Evolutionary conservation across 345 rosid genomes (phyloP).

Genomic region (Eucalyptus coolabah): DNA sequence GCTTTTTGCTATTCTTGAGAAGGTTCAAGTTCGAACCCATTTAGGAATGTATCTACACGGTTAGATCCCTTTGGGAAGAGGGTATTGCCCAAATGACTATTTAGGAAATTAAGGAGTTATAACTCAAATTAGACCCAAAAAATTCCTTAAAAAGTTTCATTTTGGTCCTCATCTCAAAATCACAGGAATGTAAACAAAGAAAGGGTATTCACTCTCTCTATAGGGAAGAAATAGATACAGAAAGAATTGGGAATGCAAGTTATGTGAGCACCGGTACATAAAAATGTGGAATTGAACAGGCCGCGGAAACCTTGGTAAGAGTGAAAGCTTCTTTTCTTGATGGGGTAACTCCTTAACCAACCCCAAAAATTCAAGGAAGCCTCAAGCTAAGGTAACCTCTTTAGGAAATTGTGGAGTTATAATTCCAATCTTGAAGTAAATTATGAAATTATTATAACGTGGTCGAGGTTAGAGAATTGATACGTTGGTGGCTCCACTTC

Average conservation of each 20-base stretch:
- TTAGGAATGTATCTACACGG: neutral
- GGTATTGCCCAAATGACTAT: neutral
- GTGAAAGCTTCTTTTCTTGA: neutral
- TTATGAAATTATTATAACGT: neutral
- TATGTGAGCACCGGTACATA: neutral
- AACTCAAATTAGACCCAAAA: neutral
- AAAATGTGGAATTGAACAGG: no score
- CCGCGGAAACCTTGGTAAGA: fast-evolving
- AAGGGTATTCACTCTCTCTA: neutral
- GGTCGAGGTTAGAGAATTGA: neutral
- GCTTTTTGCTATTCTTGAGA: neutral
- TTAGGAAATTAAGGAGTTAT: neutral
- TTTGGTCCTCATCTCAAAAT: no score
- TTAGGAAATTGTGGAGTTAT: neutral
- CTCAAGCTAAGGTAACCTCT: neutral
- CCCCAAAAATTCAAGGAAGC: neutral
- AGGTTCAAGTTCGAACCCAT: neutral
- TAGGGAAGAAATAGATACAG: fast-evolving
- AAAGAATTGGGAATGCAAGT: neutral
- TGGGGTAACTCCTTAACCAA: neutral
- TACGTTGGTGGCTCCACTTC: neutral
- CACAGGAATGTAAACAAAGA: no score
- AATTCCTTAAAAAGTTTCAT: no score
- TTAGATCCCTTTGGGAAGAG: neutral
- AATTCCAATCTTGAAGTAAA: no score